Percentiles rank a stretch among this genome's conserved stretches.
Evolutionary conservation across 345 rosid genomes (phyloP).

Genomic region (Melaleuca quinquenervia): DNA sequence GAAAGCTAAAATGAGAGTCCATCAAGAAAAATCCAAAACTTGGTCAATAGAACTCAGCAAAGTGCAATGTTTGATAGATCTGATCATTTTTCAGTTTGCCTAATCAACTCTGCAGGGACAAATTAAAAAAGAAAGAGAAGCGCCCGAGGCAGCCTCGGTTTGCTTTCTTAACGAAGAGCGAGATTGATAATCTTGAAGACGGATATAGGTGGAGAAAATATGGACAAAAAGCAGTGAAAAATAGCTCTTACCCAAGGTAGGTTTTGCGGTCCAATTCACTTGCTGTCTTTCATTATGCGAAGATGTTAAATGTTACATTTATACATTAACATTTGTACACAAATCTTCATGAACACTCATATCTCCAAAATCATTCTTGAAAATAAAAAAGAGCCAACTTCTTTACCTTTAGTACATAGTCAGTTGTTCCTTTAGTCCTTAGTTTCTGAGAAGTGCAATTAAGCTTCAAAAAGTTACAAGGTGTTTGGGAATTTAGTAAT

Average conservation of each 20-base stretch:
- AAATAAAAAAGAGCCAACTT: background rate
- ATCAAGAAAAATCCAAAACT: background rate
- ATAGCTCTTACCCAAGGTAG: conserved; percentile 24
- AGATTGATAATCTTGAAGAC: conserved; percentile 29
- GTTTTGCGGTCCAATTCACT: background rate
- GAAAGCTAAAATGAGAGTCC: background rate
- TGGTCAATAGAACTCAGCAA: background rate
- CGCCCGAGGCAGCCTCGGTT: conserved; percentile 15
- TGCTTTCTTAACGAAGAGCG: conserved; percentile 29
- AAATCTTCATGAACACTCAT: background rate
- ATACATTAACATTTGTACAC: background rate
- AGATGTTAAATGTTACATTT: background rate
- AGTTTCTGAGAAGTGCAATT: background rate
- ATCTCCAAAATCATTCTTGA: background rate
- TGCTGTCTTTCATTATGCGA: background rate
- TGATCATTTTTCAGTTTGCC: background rate
- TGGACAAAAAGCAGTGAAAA: conserved; percentile 34
- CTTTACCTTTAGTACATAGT: background rate
- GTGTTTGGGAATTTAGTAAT: background rate
- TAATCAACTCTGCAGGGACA: conserved; percentile 10
- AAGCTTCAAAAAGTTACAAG: background rate
- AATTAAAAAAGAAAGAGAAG: conserved; percentile 22
- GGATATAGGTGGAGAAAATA: conserved; percentile 38
- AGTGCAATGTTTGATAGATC: background rate
- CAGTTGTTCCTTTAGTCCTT: background rate